Evolutionary conservation across 805 yeast genomes (phyloP), one percentile per base, ranked within the genome.

Genomic region (Yarrowia osloensis): DNA sequence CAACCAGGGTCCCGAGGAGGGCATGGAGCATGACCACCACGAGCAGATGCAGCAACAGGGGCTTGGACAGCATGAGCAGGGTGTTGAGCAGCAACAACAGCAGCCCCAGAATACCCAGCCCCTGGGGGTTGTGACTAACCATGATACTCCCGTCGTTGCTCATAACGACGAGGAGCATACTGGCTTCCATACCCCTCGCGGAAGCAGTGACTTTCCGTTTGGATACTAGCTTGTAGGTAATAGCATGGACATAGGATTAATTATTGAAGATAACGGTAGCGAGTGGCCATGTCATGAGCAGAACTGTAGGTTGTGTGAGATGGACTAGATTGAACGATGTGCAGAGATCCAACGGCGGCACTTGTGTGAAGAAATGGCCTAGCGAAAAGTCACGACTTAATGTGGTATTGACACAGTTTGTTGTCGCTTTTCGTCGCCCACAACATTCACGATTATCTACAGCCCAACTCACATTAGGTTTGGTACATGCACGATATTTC

Each of bases 221-320:
- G 66, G 66, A 44, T 61, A 61, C 47, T 46, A 61, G 66, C 57
- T 50, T 50, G 57, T 50, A 50, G 57, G 57, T 33, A 50, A 50
- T 33, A 50, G 57, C 57, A 50, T 50, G 57, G 57, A 50, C 57
- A 50, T 50, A 33, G 57, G 57, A 50, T 31, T 31, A 50, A 47
- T 47, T 47, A 28, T 47, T 47, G 50, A 44, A 33, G n/a, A 28
- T 28, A n/a, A n/a, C n/a, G n/a, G n/a, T n/a, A n/a, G n/a, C n/a
- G n/a, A n/a, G n/a, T n/a, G n/a, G n/a, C n/a, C n/a, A n/a, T n/a
- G n/a, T n/a, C n/a, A n/a, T n/a, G n/a, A n/a, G n/a, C n/a, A n/a
- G n/a, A n/a, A n/a, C n/a, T n/a, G n/a, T n/a, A n/a, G n/a, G n/a
- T n/a, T n/a, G n/a, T n/a, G n/a, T n/a, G n/a, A n/a, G n/a, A n/a